Percentiles rank a stretch among this genome's conserved stretches.
These are phyloP conservation scores for Melampsora larici-populina DNA, from an alignment of 1,284 basidiomycete species.

Conservation along the genomic window DNA sequence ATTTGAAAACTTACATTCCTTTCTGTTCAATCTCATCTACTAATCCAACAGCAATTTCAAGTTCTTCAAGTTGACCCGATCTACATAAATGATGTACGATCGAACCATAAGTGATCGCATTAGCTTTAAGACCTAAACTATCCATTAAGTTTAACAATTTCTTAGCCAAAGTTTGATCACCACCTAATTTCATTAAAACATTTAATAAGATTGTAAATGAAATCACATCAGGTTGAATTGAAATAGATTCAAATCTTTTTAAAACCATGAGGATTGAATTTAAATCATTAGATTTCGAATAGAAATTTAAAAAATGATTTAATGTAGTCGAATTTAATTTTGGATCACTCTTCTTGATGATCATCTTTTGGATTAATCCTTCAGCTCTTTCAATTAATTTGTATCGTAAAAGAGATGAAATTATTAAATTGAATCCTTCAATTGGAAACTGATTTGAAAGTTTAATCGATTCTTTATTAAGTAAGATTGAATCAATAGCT, in stretches of 20 bases:
- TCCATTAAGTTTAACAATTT: slow-evolving; percentile 27
- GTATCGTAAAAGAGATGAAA: slow-evolving; percentile 13
- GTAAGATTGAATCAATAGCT: not conserved
- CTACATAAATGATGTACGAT: slow-evolving; percentile 38
- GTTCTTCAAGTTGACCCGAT: slow-evolving; percentile 4
- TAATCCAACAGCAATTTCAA: slow-evolving; percentile 16
- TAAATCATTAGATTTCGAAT: slow-evolving; percentile 3
- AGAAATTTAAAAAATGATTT: slow-evolving; percentile 37
- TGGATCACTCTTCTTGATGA: too few species aligned
- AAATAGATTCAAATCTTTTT: slow-evolving; percentile 13
- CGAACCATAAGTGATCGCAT: slow-evolving; percentile 36
- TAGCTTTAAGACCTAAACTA: slow-evolving; percentile 1
- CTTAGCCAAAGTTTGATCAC: not conserved
- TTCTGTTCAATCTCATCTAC: slow-evolving; percentile 24
- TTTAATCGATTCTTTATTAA: not conserved
- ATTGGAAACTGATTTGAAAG: slow-evolving; percentile 3
- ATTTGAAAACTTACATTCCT: slow-evolving; percentile 18
- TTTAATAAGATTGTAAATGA: slow-evolving; percentile 38
- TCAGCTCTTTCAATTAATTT: slow-evolving; percentile 28
- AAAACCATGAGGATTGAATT: not conserved
- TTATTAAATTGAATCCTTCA: slow-evolving; percentile 15
- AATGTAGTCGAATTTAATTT: slow-evolving; percentile 13
- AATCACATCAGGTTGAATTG: slow-evolving; percentile 30
- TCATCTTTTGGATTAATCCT: not conserved
- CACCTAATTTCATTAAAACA: slow-evolving; percentile 25